Conservation (phyloP, 352 stramenopile species). For the Globisporangium emineosum region DNA sequence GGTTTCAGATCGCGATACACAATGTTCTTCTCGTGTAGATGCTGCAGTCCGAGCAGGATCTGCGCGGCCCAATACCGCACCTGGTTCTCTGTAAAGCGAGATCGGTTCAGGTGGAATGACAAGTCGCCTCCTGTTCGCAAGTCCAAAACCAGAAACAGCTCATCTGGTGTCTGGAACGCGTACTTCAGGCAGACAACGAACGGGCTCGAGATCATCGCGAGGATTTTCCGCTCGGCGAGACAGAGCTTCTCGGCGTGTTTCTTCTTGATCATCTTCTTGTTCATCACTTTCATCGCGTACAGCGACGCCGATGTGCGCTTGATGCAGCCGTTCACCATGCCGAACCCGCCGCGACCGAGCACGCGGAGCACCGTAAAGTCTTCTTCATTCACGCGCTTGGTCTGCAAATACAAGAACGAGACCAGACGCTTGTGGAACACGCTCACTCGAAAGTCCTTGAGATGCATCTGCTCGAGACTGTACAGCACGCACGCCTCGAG, state of each 20-base stretch:
- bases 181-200: constrained; percentile 97
- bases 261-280: constrained; percentile 89
- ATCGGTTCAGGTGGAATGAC: constrained; percentile 76
- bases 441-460: constrained; percentile 78
- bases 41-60: constrained; percentile 69
- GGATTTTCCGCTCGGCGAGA: constrained; percentile 71
- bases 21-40: constrained; percentile 90
- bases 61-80: constrained; percentile 84
- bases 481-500: constrained; percentile 71
- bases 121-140: constrained; percentile 97
- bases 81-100: constrained; percentile 63
- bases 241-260: constrained; percentile 89
- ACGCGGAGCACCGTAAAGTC: constrained; percentile 96
- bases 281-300: constrained; percentile 88
- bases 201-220: constrained; percentile 71
- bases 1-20: constrained; percentile 89
- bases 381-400: constrained; percentile 88
- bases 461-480: constrained; percentile 56
- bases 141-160: constrained; percentile 96
- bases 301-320: constrained; percentile 87
- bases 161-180: constrained; percentile 93
- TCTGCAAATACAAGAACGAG: constrained; percentile 91
- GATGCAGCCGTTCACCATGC: constrained; percentile 96
- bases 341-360: constrained; percentile 95
- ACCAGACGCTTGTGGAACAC: constrained; percentile 80